These are phyloP conservation scores for Neurospora sp. DNA, from an alignment of 2,329 filamentous ascomycete species.

Conservation along the genomic window DNA sequence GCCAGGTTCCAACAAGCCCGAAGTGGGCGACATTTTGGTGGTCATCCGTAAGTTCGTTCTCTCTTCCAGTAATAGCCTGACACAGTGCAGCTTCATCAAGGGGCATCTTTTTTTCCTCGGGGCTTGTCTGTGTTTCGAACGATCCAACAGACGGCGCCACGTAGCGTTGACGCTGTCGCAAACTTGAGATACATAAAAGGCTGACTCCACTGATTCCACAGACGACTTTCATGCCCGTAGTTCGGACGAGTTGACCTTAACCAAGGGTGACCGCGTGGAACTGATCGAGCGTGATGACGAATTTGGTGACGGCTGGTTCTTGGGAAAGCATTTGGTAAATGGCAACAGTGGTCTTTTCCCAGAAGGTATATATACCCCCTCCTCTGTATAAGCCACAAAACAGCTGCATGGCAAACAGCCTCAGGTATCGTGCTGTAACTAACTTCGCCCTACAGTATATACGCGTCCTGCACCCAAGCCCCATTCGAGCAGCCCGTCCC, in stretches of 20 bases:
- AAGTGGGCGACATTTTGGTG: slow-evolving; percentile 56
- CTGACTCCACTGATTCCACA: slow-evolving; percentile 26
- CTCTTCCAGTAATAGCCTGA: neutral
- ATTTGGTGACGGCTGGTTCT: slow-evolving; percentile 80
- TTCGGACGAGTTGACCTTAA: slow-evolving; percentile 82
- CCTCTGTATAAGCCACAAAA: slow-evolving; percentile 3
- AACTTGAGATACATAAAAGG: neutral
- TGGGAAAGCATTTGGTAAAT: slow-evolving; percentile 65
- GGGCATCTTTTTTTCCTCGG: neutral
- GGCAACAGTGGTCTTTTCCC: slow-evolving; percentile 72
- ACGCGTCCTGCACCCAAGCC: slow-evolving; percentile 15
- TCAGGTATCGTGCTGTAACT: slow-evolving; percentile 11
- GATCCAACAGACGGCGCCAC: neutral
- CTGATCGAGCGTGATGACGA: slow-evolving; percentile 79
- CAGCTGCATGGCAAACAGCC: neutral
- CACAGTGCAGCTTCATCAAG: neutral
- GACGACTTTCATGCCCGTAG: slow-evolving; percentile 90
- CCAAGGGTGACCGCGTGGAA: slow-evolving; percentile 76
- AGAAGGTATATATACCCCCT: slow-evolving; percentile 50
- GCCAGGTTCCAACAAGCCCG: slow-evolving; percentile 32
- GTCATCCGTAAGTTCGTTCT: slow-evolving; percentile 56
- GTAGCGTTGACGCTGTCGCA: neutral
- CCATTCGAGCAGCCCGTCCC: slow-evolving; percentile 4
- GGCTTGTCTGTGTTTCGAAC: neutral
- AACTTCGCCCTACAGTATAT: slow-evolving; percentile 17